Conservation (phyloP, 2,329 filamentous ascomycete species). For the Didymella arachidicola region DNA sequence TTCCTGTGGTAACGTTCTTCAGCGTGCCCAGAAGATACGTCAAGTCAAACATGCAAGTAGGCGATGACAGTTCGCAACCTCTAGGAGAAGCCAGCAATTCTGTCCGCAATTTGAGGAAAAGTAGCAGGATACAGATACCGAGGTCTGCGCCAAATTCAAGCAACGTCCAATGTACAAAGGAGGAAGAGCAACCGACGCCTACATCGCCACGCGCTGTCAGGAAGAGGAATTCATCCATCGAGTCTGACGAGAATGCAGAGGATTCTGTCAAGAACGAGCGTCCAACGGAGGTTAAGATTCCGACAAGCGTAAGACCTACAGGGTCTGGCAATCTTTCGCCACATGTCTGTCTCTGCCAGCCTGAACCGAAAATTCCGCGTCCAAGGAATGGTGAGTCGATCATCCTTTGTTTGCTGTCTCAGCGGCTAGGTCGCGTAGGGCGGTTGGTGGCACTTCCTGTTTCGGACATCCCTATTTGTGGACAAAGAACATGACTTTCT, state of each 20-base stretch:
- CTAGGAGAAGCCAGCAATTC: constrained; percentile 35
- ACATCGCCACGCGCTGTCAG: constrained; percentile 33
- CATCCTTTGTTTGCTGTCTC: constrained; percentile 34
- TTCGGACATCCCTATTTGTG: constrained; percentile 12
- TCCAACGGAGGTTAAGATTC: constrained; percentile 29
- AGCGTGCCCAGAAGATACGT: constrained; percentile 47
- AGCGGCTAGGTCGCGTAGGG: constrained; percentile 10
- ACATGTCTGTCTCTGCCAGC: constrained; percentile 73
- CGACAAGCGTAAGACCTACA: constrained; percentile 40
- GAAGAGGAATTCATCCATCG: constrained; percentile 38
- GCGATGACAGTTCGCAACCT: constrained; percentile 25
- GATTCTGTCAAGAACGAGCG: constrained; percentile 26
- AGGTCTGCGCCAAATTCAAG: constrained; percentile 29
- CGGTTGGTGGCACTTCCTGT: constrained; percentile 19
- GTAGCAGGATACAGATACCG: constrained; percentile 38
- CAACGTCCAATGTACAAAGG: constrained; percentile 26
- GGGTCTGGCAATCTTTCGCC: constrained; percentile 45
- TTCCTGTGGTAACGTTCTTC: constrained; percentile 45
- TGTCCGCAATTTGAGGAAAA: constrained; percentile 39
- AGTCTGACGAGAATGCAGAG: constrained; percentile 27
- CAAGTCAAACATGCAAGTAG: constrained; percentile 43
- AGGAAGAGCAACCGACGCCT: constrained; percentile 28
- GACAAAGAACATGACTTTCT: constrained; percentile 39
- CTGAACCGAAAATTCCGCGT: constrained; percentile 74
- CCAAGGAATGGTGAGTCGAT: constrained; percentile 71